Conservation (phyloP, 306 rosid genomes). For the Gynostemma pentaphyllum region DNA sequence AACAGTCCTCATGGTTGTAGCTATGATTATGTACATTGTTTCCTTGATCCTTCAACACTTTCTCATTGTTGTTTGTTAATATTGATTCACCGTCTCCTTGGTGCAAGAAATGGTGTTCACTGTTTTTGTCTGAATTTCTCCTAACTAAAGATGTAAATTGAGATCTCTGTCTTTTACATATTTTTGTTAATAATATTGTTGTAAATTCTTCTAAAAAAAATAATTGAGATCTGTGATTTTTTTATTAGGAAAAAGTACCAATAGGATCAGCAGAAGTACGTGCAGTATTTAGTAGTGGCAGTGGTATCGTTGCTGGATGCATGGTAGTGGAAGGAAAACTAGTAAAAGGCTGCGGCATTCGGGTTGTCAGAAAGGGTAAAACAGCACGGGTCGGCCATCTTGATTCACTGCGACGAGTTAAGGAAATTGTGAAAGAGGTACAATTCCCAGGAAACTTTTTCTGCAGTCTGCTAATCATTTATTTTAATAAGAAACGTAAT, state of each 20-base stretch:
- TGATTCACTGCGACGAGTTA: constrained; percentile 86
- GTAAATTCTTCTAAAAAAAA: too few relatives aligned
- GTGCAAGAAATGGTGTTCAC: not conserved
- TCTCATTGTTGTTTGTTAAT: not conserved
- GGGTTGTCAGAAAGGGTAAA: constrained; percentile 65
- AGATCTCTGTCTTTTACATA: constrained; percentile 12
- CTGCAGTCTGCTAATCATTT: not conserved
- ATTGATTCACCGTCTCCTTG: not conserved
- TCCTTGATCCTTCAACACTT: not conserved
- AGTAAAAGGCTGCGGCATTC: constrained; percentile 61
- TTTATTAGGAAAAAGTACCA: constrained; percentile 53
- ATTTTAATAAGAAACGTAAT: not conserved
- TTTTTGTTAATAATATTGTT: too few relatives aligned
- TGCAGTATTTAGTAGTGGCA: constrained; percentile 84
- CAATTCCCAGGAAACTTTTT: constrained; percentile 6
- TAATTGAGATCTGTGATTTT: constrained; percentile 10
- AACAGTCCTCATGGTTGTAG: not conserved
- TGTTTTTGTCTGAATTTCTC: not conserved
- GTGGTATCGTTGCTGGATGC: constrained; percentile 96
- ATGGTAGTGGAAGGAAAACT: constrained; percentile 77
- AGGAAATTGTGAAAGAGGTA: constrained; percentile 94
- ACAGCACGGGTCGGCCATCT: constrained; percentile 43
- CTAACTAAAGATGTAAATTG: not conserved
- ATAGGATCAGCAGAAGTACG: constrained; percentile 84
- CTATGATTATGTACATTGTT: not conserved